A percentile compares a stretch with the other conserved stretches of the same genome.
phyloP scores from a whole-genome alignment of 2,329 filamentous ascomycete species.

The Botrytis pseudocinerea region DNA sequence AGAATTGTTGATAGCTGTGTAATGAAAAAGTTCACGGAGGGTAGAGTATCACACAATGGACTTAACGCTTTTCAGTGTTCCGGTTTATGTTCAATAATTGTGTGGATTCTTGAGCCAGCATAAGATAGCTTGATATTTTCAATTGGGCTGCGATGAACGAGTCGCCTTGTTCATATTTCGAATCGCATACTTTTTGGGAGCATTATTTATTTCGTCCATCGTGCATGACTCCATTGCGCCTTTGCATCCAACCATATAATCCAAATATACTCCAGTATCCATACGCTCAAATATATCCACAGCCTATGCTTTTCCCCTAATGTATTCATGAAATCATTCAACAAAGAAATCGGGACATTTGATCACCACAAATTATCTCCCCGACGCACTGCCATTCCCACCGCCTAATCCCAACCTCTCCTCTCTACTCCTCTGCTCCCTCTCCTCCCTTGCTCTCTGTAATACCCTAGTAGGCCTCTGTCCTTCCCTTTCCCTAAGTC shows the following conservation, averaged over 20 bases:
- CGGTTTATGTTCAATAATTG: accelerated
- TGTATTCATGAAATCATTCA: neutral
- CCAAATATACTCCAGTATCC: neutral
- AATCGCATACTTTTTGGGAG: neutral
- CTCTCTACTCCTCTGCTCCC: constrained; percentile 39
- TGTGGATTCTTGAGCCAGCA: neutral
- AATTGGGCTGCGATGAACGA: neutral
- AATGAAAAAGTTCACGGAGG: neutral
- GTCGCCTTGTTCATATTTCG: neutral
- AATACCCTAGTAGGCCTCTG: constrained; percentile 26
- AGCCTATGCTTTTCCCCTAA: neutral
- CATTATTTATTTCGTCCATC: neutral
- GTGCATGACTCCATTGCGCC: neutral
- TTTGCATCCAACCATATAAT: neutral
- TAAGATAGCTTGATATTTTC: neutral
- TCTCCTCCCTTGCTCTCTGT: constrained; percentile 32
- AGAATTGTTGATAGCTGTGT: neutral
- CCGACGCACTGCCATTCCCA: constrained; percentile 26
- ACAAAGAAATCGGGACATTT: neutral
- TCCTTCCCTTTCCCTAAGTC: constrained; percentile 30
- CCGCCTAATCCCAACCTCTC: constrained; percentile 42
- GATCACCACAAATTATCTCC: neutral
- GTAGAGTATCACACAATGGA: neutral
- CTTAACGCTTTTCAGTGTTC: neutral
- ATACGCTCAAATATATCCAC: neutral